These are phyloP conservation scores for Paracorniculantispora psalliotae DNA, from an alignment of 2,329 filamentous ascomycete genomes.

Conservation along the genomic window DNA sequence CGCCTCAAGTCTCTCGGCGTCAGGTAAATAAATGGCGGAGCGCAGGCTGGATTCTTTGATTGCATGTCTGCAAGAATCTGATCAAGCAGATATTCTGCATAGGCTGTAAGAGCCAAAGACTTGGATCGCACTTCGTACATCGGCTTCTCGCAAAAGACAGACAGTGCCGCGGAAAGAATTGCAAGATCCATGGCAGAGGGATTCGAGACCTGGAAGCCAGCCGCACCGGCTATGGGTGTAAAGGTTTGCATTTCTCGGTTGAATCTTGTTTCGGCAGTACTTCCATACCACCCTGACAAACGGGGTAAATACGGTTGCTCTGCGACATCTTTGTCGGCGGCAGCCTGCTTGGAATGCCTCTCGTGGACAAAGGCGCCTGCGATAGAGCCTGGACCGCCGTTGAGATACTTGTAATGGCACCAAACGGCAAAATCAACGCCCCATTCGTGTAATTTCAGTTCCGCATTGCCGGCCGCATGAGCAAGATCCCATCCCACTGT, in stretches of 20 bases:
- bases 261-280: slow-evolving; percentile 69
- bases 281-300: slow-evolving; percentile 82
- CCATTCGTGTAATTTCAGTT: slow-evolving; percentile 77
- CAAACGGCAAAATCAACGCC: slow-evolving; percentile 85
- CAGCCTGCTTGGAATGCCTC: slow-evolving; percentile 55
- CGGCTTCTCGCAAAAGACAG: slow-evolving; percentile 65
- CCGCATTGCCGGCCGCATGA: slow-evolving; percentile 79
- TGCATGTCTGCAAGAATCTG: slow-evolving; percentile 31
- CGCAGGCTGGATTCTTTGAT: slow-evolving; percentile 14
- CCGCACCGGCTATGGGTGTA: slow-evolving; percentile 69
- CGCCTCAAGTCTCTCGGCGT: slow-evolving; percentile 64
- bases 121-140: slow-evolving; percentile 66
- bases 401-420: slow-evolving; percentile 95
- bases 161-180: slow-evolving; percentile 64
- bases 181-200: slow-evolving; percentile 73
- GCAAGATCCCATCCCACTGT: slow-evolving; percentile 83
- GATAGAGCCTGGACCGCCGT: slow-evolving; percentile 76
- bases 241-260: slow-evolving; percentile 73
- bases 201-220: slow-evolving; percentile 78
- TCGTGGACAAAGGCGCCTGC: slow-evolving; percentile 78
- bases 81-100: slow-evolving; percentile 64
- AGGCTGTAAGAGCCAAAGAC: slow-evolving; percentile 67
- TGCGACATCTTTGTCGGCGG: slow-evolving; percentile 28
- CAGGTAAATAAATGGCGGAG: slow-evolving; percentile 55
- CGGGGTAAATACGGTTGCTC: slow-evolving; percentile 53